A percentile compares a stretch with the other conserved stretches of the same genome.
These are phyloP conservation scores for Cystobasidium slooffiae DNA, from an alignment of 1,284 basidiomycete species.

Conservation along the genomic window DNA sequence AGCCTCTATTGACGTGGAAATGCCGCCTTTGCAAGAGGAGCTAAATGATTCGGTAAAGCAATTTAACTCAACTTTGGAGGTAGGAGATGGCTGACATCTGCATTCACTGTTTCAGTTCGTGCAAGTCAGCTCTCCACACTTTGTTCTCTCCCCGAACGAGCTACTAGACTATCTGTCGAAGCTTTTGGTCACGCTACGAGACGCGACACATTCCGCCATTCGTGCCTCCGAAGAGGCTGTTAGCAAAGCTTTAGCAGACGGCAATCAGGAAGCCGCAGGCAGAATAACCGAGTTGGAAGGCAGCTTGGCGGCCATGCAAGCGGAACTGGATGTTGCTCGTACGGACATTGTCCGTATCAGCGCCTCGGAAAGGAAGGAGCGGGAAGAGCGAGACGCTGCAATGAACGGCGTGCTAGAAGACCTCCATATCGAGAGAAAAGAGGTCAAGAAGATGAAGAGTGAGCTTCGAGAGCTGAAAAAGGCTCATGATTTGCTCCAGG, in stretches of 20 bases:
- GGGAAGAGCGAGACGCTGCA: neutral
- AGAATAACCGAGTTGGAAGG: conserved; percentile 25
- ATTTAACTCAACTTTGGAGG: too few relatives aligned
- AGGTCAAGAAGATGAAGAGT: neutral
- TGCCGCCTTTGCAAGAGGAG: conserved; percentile 13
- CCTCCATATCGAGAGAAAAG: neutral
- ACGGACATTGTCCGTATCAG: too few relatives aligned
- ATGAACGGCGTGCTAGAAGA: neutral
- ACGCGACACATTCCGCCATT: neutral
- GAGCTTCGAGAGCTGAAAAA: neutral
- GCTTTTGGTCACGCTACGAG: conserved; percentile 25
- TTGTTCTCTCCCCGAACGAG: conserved; percentile 17
- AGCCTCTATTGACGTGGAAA: conserved; percentile 3
- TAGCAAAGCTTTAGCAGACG: neutral
- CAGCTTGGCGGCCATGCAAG: conserved; percentile 33
- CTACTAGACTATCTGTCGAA: conserved; percentile 26
- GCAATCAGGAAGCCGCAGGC: neutral
- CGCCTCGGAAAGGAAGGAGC: neutral
- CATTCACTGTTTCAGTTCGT: neutral
- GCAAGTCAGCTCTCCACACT: conserved; percentile 11
- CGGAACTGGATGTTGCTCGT: conserved; percentile 14
- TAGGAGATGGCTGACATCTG: neutral
- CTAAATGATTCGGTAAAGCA: conserved; percentile 14
- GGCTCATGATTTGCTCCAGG: neutral
- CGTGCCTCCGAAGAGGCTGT: neutral